Evolutionary conservation across 2,329 filamentous ascomycete genomes (phyloP), one percentile per base, ranked within the genome.

Genomic region (Fusarium tupiense): DNA sequence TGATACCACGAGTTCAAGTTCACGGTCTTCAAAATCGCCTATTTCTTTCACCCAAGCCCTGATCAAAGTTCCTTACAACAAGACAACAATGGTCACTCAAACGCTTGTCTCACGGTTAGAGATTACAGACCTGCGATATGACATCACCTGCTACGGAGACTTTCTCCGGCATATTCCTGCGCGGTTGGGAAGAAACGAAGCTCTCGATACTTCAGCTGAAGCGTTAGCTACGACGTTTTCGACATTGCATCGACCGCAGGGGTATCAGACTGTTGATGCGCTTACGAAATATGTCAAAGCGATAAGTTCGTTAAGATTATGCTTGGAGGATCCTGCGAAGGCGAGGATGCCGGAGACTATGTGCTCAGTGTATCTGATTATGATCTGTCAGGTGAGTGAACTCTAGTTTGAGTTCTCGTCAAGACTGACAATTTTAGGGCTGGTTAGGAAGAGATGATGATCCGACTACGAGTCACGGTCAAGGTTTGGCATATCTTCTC

Each of bases 121-220:
- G 33, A 78, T 84, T 8, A 82, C 81, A 0, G 85, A 88, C 52
- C 79, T 86, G 24, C 80, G 85, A 24, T 88, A 85, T 69, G 86
- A 88, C 50, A 73, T 88, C 12, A 79, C 79, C 47, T 85, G 84
- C 20, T 88, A 86, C 67, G 87, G 87, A 2, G 72, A 76, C 2
- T 88, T 86, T 69, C 74, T 88, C 17, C 77, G 79, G 4, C 80
- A 85, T n/a, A 77, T 88, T 2, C 87, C 87, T 1, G 74, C 75
- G 41, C 83, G 85, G 1, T 71, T 88, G 4, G 87, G 86, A 3
- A 78, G 68, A 17, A 88, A 85, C 52, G 79, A 81, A 53, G 86
- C 86, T 4, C 79, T 89, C 1, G 86, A 88, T 67, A 81, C 83
- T 2, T 76, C 82, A 0, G 79, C 81, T 9, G 78, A 78, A 33